phyloP scores from a whole-genome alignment of 2,329 filamentous ascomycete species.

The Trichoderma atroviride region DNA sequence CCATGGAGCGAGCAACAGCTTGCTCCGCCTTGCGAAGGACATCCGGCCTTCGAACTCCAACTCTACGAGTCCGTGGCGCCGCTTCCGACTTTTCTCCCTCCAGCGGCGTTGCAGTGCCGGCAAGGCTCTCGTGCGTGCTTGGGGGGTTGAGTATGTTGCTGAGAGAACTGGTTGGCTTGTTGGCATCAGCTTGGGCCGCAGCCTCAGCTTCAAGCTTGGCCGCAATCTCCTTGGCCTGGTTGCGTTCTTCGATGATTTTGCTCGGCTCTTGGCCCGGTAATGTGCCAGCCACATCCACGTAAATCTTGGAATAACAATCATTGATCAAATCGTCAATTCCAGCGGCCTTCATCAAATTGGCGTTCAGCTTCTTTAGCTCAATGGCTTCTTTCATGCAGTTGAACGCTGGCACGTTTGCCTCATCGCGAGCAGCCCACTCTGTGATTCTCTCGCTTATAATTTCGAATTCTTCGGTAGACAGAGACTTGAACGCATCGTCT shows the following conservation, averaged over 20 bases:
- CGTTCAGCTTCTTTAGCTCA: constrained; percentile 73
- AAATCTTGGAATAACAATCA: constrained; percentile 82
- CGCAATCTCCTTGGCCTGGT: constrained; percentile 47
- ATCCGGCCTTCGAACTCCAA: constrained; percentile 57
- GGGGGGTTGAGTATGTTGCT: constrained; percentile 49
- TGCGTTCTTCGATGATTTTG: constrained; percentile 50
- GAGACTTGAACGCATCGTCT: constrained; percentile 59
- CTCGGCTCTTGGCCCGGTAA: constrained; percentile 56
- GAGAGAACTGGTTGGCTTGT: constrained; percentile 44
- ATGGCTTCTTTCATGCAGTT: constrained; percentile 60
- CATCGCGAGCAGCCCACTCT: constrained; percentile 54
- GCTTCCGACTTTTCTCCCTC: constrained; percentile 48
- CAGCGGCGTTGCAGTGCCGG: constrained; percentile 41
- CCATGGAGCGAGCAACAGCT: constrained; percentile 54
- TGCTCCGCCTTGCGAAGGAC: constrained; percentile 65
- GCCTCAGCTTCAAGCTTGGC: constrained; percentile 42
- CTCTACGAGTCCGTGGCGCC: constrained; percentile 45
- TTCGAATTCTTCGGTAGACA: constrained; percentile 60
- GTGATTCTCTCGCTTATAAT: constrained; percentile 57
- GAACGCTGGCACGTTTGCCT: constrained; percentile 47
- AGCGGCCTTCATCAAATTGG: constrained; percentile 80
- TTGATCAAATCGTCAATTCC: constrained; percentile 92
- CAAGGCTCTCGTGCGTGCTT: constrained; percentile 43
- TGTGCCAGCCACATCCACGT: constrained; percentile 64
- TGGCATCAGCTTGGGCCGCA: constrained; percentile 36